These are phyloP conservation scores for Coccomyxa sp. DNA, from an alignment of 139 green algal genomes.

Conservation along the genomic window DNA sequence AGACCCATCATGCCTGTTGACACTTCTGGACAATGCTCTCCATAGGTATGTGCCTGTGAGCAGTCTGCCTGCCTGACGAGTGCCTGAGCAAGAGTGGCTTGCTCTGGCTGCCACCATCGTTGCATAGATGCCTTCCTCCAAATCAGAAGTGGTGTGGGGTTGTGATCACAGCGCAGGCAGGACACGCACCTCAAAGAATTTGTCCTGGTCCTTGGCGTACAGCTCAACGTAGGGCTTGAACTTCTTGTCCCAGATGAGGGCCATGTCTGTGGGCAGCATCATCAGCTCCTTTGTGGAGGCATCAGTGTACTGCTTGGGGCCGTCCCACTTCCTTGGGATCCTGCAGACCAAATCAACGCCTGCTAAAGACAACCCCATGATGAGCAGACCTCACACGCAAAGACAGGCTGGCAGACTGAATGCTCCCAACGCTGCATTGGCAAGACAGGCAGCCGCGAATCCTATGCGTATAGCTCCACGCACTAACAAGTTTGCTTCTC, in stretches of 20 bases:
- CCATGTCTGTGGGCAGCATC: conserved; percentile 81
- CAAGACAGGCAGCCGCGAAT: no score
- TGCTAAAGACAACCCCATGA: no score
- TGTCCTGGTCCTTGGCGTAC: conserved; percentile 53
- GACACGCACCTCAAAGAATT: conserved; percentile 23
- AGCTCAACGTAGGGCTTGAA: conserved; percentile 67
- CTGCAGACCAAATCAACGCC: conserved; percentile 13
- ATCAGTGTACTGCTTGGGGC: conserved; percentile 83
- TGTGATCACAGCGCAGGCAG: background rate
- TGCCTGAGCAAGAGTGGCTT: background rate
- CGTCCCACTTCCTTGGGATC: conserved; percentile 74
- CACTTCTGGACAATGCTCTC: background rate
- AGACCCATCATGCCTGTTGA: background rate
- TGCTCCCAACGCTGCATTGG: no score
- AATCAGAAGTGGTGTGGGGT: background rate
- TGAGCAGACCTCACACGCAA: no score
- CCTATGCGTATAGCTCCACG: no score
- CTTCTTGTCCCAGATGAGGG: conserved; percentile 65
- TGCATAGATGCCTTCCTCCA: background rate
- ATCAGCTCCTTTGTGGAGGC: conserved; percentile 63
- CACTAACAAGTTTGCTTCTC: no score
- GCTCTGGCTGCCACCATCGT: background rate
- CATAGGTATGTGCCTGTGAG: no score
- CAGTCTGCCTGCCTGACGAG: no score
- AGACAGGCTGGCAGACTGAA: no score